These are phyloP conservation scores for Stentor coeruleus DNA, from an alignment of 73 alveolate species.

Conservation along the genomic window DNA sequence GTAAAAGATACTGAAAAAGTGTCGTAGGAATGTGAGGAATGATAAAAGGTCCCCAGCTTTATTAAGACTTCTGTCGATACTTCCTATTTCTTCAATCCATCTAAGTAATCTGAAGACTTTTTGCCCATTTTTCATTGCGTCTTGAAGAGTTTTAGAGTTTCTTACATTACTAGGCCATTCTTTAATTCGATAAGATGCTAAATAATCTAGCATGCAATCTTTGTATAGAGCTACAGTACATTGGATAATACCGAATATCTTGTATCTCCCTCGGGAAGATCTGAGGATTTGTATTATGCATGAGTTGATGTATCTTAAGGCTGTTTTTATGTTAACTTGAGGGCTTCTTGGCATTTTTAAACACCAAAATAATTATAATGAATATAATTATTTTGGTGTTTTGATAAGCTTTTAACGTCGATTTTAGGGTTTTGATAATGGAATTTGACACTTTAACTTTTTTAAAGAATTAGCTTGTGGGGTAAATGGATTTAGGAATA, in stretches of 20 bases:
- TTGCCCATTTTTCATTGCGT: constrained; percentile 17
- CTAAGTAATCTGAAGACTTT: constrained; percentile 1
- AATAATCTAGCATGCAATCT: constrained; percentile 8
- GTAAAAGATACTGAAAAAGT: not conserved
- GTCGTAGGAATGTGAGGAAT: not conserved
- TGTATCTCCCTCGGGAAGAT: constrained; percentile 1
- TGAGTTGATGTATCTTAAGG: not conserved
- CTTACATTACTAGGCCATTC: constrained; percentile 12
- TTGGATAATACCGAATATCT: constrained; percentile 7
- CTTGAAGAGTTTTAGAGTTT: not conserved
- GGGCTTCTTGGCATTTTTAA: not conserved
- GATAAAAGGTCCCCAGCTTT: not conserved
- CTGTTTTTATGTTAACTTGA: too few species aligned
- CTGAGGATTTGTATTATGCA: not conserved
- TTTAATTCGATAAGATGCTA: not conserved
- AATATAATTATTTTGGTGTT: too few species aligned
- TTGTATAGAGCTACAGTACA: constrained; percentile 9
- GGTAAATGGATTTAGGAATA: too few species aligned
- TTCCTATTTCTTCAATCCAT: constrained; percentile 21
- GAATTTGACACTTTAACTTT: not conserved
- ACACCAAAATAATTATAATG: not conserved
- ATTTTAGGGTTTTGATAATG: not conserved
- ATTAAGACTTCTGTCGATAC: not conserved
- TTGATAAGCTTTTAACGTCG: not conserved
- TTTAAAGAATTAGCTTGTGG: too few species aligned